Evolutionary conservation across 2,329 filamentous ascomycete species (phyloP).

Genomic region (Ophiostoma pallidulum): DNA sequence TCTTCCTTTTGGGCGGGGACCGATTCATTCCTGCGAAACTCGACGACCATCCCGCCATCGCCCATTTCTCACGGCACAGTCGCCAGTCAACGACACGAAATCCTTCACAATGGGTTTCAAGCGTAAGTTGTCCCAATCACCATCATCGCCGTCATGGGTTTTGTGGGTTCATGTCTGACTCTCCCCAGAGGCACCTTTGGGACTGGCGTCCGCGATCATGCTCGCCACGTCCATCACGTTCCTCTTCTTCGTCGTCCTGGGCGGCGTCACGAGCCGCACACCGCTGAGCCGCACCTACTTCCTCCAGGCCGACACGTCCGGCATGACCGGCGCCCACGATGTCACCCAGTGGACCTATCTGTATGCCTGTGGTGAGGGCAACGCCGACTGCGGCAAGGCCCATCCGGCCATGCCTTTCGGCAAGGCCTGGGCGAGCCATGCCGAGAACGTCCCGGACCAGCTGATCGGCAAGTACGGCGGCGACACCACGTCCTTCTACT

Average conservation of each 20-base stretch:
- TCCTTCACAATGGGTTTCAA: too few species aligned
- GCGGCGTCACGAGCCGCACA: slow-evolving; percentile 38
- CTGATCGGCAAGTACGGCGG: slow-evolving; percentile 45
- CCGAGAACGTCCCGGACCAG: slow-evolving; percentile 32
- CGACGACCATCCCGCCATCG: too few species aligned
- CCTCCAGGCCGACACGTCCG: slow-evolving; percentile 66
- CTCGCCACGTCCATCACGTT: slow-evolving; percentile 42
- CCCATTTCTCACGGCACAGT: too few species aligned
- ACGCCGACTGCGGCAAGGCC: slow-evolving; percentile 54
- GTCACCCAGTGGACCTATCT: slow-evolving; percentile 85
- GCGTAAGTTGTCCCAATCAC: too few species aligned
- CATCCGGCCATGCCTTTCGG: slow-evolving; percentile 60
- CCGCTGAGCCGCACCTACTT: slow-evolving; percentile 74
- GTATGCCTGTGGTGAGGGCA: slow-evolving; percentile 61
- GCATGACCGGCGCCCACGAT: slow-evolving; percentile 58
- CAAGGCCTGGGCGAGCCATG: slow-evolving; percentile 53
- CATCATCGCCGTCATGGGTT: not conserved
- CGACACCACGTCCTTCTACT: slow-evolving; percentile 47
- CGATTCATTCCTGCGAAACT: not conserved
- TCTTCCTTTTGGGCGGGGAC: too few species aligned
- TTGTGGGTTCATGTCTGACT: too few species aligned
- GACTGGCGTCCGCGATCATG: slow-evolving; percentile 37
- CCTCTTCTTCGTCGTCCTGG: slow-evolving; percentile 51
- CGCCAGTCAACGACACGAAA: too few species aligned
- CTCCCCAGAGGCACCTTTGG: slow-evolving; percentile 31